Evolutionary conservation across 73 alveolate genomes (phyloP), one percentile per base, ranked within the genome.

Genomic region (Paramecium sexaurelia): DNA sequence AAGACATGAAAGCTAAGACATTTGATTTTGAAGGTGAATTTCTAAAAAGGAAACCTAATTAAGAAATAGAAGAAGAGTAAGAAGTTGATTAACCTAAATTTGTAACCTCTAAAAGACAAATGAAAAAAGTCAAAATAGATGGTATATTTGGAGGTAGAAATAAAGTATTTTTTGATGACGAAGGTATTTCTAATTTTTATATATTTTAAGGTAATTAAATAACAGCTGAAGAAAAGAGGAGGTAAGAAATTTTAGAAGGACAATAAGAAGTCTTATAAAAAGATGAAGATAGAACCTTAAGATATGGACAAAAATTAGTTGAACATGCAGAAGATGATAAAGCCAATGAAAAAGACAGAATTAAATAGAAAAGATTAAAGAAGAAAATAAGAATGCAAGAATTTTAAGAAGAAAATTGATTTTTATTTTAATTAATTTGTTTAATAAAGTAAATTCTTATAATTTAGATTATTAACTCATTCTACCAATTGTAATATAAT

Each of bases 111-210:
- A 85, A 85, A 37, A 85, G 84, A 56, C 1, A 22, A 56, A 17
- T 85, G 37, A 85, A 85, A 61, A 85, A 85, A 36, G 69, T 85
- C 1, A 57, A 85, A 17, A 55, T 24, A 2, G 93, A 87, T n/a
- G 93, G 93, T 17, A 41, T 66, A 33, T 87, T 87, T 68, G 66
- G 84, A 8, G 93, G 93, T 17, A 40, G 75, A 6, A 87, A 87
- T 87, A 87, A 67, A 57, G 39, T 78, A 24, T 87, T 55, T 51
- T 87, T 67, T 35, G 85, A 75, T 26, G 61, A 66, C 10, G 90
- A 68, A 11, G 93, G 89, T 68, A 67, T 8, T 47, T 56, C 6
- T 45, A 5, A 4, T 47, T 55, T 0, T 33, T 20, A 2, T 85
- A 7, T 55, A 0, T 9, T 36, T 57, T 29, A 57, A 57, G 92